Base-by-base conservation (phyloP, 2,329 filamentous ascomycete genomes). In the Nigrograna mackinnonii region DNA sequence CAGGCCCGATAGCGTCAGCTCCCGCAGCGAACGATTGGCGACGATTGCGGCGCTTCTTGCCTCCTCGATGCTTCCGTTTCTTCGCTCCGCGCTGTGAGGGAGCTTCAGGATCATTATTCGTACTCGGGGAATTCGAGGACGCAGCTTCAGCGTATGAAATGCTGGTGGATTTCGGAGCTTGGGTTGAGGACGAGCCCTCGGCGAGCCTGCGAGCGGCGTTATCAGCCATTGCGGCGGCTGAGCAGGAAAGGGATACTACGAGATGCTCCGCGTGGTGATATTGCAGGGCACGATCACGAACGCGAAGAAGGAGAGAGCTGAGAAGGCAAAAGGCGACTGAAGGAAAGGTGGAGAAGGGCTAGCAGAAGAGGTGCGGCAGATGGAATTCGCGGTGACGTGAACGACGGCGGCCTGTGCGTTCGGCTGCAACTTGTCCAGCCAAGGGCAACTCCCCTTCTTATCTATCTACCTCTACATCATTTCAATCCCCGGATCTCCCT, bases 21-120 rank as follows among this genome's bases (percentile, higher is more conserved):
- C 55, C 52, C 9, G 79, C 76, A 18, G 87, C 85, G 62, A 96
- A 96, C 6, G 90, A 95, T 72, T 89, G 89, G 49, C 88, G 82
- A 50, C 90, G 82, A 47, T 83, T 71, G 45, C 83, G 83, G 69
- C 87, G 87, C 72, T 90, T 91, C 77, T 86, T 91, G 26, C 87
- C 86, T 22, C 82, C 85, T 33, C 88, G 82, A 66, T 90, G 86
- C 56, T 84, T 86, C 62, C 86, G 87, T 64, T 89, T 88, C 74
- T 85, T 84, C 57, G 57, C 51, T n/a, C n/a, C n/a, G n/a, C n/a
- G n/a, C n/a, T n/a, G n/a, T n/a, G n/a, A n/a, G n/a, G n/a, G n/a
- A n/a, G n/a, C n/a, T n/a, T n/a, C n/a, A n/a, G n/a, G n/a, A n/a
- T n/a, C n/a, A n/a, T n/a, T n/a, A n/a, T n/a, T n/a, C n/a, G n/a